Evolutionary conservation across 2,329 filamentous ascomycete genomes (phyloP), one percentile per base, ranked within the genome.

Genomic region (Talaromyces marneffei): DNA sequence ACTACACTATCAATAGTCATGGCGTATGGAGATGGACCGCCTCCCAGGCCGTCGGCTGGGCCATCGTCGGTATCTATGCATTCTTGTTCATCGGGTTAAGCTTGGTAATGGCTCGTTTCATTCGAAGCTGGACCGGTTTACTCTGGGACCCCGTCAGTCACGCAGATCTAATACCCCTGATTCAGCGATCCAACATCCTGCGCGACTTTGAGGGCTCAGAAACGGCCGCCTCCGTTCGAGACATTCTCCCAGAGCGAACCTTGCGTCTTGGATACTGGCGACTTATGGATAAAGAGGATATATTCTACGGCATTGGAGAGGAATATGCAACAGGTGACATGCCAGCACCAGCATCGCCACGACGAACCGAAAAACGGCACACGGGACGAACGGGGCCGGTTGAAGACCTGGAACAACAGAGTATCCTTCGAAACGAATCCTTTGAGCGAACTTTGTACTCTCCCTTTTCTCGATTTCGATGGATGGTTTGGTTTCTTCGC

Each of bases 231-330:
- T 66, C 72, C 4, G 74, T 76, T 0, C 64, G 67, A 80, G 64
- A 80, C 84, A 46, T 78, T 75, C 55, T 83, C 79, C 68, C 84
- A 81, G 63, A 73, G 16, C 84, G 85, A 65, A 78, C 83, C 4
- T 87, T 93, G 67, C 83, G 89, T 48, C 82, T 97, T n/a, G 91
- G 92, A 6, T 95, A 95, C 74, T 97, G 92, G 91, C 85, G 84
- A 62, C 85, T 87, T 27, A 85, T 86, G 18, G 85, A 85, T 60
- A 80, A 82, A 63, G 82, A 83, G 20, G 85, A 87, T 20, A 79
- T 91, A 27, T 95, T 94, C 80, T 92, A 96, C 70, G 86, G 86
- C 1, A 84, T 95, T 60, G 91, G 90, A n/a, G 83, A 87, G 63
- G 80, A 83, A 57, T 82, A 85, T 44, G 63, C 79, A 70, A 63